A percentile compares a stretch with the other conserved stretches of the same genome.
Conservation (phyloP, 805 yeast genomes). For the Kuraishia borneana region DNA sequence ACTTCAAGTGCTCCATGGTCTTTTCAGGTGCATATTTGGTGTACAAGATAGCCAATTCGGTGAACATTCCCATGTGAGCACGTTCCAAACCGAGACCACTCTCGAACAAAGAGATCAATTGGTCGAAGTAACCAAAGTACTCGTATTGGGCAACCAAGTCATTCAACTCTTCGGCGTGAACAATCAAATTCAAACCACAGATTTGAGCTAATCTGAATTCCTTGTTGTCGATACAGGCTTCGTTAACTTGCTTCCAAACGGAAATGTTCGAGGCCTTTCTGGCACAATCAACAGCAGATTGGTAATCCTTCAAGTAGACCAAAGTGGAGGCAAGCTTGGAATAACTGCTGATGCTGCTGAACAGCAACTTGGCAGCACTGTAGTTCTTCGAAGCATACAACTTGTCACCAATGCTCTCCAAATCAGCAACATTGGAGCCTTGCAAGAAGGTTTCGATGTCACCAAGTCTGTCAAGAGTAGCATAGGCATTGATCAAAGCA, state of each 20-base stretch:
- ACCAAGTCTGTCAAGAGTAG: conserved; percentile 58
- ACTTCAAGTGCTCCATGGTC: conserved; percentile 91
- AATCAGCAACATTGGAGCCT: conserved; percentile 86
- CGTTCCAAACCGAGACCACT: conserved; percentile 94
- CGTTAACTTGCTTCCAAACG: conserved; percentile 97
- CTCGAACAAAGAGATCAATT: conserved; percentile 85
- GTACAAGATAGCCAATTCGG: conserved; percentile 86
- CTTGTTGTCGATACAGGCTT: conserved; percentile 88
- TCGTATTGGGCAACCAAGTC: conserved; percentile 85
- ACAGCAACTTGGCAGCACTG: conserved; percentile 87
- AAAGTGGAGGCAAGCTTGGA: conserved; percentile 94
- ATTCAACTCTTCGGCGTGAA: conserved; percentile 94
- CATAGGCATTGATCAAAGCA: conserved; percentile 79
- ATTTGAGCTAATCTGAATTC: conserved; percentile 97
- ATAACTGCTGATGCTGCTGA: conserved; percentile 81
- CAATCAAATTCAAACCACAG: conserved; percentile 93
- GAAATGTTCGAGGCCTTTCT: conserved; percentile 89
- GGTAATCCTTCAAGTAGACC: conserved; percentile 86
- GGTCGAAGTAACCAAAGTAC: conserved; percentile 81
- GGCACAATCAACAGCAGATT: conserved; percentile 96
- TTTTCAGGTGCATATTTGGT: conserved; percentile 82
- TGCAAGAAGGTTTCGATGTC: conserved; percentile 81
- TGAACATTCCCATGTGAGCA: conserved; percentile 99
- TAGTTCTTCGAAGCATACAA: conserved; percentile 72
- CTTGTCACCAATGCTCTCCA: conserved; percentile 87